phyloP scores from a whole-genome alignment of 805 yeast species.

The Lachancea sp. region DNA sequence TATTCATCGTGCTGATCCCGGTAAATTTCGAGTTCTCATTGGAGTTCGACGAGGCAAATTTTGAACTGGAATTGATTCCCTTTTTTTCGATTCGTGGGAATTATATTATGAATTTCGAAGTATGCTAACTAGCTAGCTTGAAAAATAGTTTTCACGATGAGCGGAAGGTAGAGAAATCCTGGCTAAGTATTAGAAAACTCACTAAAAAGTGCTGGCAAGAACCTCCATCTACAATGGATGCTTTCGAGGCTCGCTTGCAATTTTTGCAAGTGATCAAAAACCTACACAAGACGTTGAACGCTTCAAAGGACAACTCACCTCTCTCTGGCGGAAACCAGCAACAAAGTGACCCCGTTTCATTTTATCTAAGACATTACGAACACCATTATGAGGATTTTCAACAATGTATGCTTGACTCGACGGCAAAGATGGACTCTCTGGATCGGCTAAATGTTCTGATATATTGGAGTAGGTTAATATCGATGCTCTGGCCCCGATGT shows the following conservation, averaged over 20 bases:
- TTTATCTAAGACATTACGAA: slow-evolving; percentile 24
- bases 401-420: slow-evolving; percentile 29
- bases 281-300: slow-evolving; percentile 47
- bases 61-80: slow-evolving; percentile 64
- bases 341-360: slow-evolving; percentile 24
- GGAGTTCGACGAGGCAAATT: slow-evolving; percentile 69
- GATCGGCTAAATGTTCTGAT: slow-evolving; percentile 29
- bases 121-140: too few species aligned
- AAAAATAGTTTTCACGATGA: background rate
- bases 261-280: slow-evolving; percentile 59
- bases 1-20: slow-evolving; percentile 67
- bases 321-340: slow-evolving; percentile 35
- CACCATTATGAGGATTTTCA: slow-evolving; percentile 33
- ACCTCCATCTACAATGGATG: slow-evolving; percentile 51
- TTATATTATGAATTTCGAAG: too few species aligned
- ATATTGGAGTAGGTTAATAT: slow-evolving; percentile 25
- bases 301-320: slow-evolving; percentile 32
- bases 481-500: slow-evolving; percentile 21
- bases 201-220: background rate
- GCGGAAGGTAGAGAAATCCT: background rate
- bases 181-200: background rate
- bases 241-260: slow-evolving; percentile 78
- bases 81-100: slow-evolving; percentile 74
- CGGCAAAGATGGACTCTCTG: slow-evolving; percentile 26
- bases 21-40: slow-evolving; percentile 69